Evolutionary conservation across 495 filamentous ascomycete species (phyloP).

Genomic region (Talaromyces borbonicus): DNA sequence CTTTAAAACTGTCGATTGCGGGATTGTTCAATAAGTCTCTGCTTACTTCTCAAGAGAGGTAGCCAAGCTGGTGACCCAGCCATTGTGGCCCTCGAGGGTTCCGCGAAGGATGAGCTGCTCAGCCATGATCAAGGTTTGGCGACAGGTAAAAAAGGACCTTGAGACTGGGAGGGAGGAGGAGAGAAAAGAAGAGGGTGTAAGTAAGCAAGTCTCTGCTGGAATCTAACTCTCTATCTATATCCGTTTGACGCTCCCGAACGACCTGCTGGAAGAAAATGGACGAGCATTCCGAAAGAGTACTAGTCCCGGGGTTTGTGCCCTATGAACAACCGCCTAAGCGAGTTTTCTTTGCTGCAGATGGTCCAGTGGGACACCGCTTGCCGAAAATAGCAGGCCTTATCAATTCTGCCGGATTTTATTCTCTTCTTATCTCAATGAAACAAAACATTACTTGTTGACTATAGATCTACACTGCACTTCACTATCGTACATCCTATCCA

Average conservation of each 20-base stretch:
- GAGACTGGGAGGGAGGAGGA: slow-evolving; percentile 25
- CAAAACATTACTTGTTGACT: neutral
- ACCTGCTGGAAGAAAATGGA: slow-evolving; percentile 6
- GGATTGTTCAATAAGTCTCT: slow-evolving; percentile 6
- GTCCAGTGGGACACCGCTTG: slow-evolving; percentile 23
- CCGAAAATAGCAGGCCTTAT: neutral
- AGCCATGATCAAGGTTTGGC: slow-evolving; percentile 56
- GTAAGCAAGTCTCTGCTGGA: no score
- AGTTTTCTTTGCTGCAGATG: slow-evolving; percentile 33
- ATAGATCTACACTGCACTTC: no score
- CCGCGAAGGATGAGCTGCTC: slow-evolving; percentile 96
- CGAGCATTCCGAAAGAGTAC: slow-evolving; percentile 8
- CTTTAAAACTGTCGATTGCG: no score
- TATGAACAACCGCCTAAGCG: slow-evolving; percentile 16
- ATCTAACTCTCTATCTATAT: slow-evolving; percentile 8
- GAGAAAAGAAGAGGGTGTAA: no score
- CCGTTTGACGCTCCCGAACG: neutral
- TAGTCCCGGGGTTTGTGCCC: slow-evolving; percentile 9
- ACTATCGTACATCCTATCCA: no score
- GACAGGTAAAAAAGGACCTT: slow-evolving; percentile 34
- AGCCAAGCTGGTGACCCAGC: slow-evolving; percentile 69
- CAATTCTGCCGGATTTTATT: neutral
- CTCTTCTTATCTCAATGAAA: neutral
- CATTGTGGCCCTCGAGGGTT: slow-evolving; percentile 91
- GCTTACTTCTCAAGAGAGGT: slow-evolving; percentile 98